Evolutionary conservation across 495 filamentous ascomycete species (phyloP).

Genomic region (Beverwykella pulmonaria): DNA sequence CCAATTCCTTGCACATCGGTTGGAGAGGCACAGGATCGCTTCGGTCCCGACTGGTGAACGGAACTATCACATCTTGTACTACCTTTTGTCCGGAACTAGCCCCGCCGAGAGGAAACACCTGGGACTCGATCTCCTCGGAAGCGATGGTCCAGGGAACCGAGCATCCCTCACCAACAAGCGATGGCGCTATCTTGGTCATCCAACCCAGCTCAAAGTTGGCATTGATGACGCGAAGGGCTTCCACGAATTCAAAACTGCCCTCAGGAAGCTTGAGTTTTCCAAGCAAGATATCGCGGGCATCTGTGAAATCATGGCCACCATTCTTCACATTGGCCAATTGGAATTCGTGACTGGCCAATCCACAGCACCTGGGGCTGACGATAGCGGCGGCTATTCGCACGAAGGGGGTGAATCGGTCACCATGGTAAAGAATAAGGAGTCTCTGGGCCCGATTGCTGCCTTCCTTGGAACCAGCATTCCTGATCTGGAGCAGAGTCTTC

Average conservation of each 20-base stretch:
- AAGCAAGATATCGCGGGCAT: conserved; percentile 92
- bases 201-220: conserved; percentile 93
- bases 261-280: conserved; percentile 91
- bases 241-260: conserved; percentile 93
- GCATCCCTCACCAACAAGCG: conserved; percentile 65
- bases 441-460: conserved; percentile 79
- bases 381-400: conserved; percentile 94
- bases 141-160: conserved; percentile 51
- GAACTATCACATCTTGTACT: conserved; percentile 95
- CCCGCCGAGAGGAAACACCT: conserved; percentile 86
- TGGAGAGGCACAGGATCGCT: conserved; percentile 88
- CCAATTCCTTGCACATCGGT: conserved; percentile 88
- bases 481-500: conserved; percentile 82
- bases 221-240: conserved; percentile 96
- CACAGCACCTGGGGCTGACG: conserved; percentile 77
- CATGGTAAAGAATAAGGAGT: conserved; percentile 89
- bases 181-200: conserved; percentile 95
- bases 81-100: conserved; percentile 89
- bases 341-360: conserved; percentile 82
- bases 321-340: conserved; percentile 92
- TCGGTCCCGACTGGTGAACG: conserved; percentile 92
- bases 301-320: conserved; percentile 87
- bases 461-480: conserved; percentile 82
- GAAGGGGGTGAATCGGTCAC: conserved; percentile 87
- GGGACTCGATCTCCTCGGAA: conserved; percentile 67